These are phyloP conservation scores for Pseudogymnoascus sp. DNA, from an alignment of 2,329 filamentous ascomycete species.

Conservation along the genomic window DNA sequence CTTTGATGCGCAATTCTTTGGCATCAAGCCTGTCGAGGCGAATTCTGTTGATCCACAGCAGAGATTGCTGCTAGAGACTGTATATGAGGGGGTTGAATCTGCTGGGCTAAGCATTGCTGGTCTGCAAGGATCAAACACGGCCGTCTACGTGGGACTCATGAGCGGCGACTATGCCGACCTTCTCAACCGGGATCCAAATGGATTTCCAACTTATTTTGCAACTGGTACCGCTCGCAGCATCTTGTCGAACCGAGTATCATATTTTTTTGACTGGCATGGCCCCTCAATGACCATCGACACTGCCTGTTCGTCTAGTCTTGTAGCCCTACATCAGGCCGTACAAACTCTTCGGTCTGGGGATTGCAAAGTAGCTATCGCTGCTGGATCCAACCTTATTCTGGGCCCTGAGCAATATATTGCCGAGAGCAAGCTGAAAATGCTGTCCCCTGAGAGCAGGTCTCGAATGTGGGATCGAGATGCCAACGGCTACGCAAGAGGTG, in stretches of 20 bases:
- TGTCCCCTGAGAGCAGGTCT: slow-evolving; percentile 27
- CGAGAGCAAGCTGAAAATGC: slow-evolving; percentile 25
- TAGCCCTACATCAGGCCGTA: slow-evolving; percentile 45
- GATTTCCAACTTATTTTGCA: slow-evolving; percentile 15
- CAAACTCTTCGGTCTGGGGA: slow-evolving; percentile 27
- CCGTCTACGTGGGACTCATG: not conserved
- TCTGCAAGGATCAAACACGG: slow-evolving; percentile 6
- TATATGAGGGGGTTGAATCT: slow-evolving; percentile 25
- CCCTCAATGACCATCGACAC: slow-evolving; percentile 17
- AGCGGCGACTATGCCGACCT: not conserved
- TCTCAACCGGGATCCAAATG: slow-evolving; percentile 19
- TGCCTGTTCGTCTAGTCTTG: slow-evolving; percentile 35
- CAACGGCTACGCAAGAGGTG: slow-evolving; percentile 40
- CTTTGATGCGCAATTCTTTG: slow-evolving; percentile 21
- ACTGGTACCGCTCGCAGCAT: slow-evolving; percentile 8
- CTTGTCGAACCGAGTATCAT: slow-evolving; percentile 19
- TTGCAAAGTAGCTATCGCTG: slow-evolving; percentile 19
- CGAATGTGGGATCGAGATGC: slow-evolving; percentile 33
- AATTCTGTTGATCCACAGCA: slow-evolving; percentile 28
- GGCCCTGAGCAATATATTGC: slow-evolving; percentile 21
- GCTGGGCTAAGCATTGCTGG: slow-evolving; percentile 15
- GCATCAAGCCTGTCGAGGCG: slow-evolving; percentile 14
- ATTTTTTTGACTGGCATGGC: slow-evolving; percentile 20
- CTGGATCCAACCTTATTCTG: slow-evolving; percentile 16
- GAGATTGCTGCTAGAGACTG: slow-evolving; percentile 22